Percentiles rank a stretch among this genome's conserved stretches.
phyloP scores from a whole-genome alignment of 2,329 filamentous ascomycete species.

The Aspergillus quadrilineatus region DNA sequence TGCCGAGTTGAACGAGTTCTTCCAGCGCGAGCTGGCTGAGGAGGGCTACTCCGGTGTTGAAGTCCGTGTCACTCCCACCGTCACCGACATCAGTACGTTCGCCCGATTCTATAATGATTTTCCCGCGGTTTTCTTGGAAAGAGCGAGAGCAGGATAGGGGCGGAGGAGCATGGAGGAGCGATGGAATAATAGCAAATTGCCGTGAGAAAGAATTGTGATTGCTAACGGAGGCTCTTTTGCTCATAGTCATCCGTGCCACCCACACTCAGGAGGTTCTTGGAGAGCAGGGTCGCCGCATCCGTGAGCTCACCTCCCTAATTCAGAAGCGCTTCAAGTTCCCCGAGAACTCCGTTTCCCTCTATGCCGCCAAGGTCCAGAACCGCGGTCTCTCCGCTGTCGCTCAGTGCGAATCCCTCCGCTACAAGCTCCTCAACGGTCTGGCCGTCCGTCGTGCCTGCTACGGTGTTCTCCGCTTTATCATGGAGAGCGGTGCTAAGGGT shows the following conservation, averaged over 20 bases:
- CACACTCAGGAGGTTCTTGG: slow-evolving; percentile 99
- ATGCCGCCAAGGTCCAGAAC: slow-evolving; percentile 99
- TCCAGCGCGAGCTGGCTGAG: slow-evolving; percentile 99
- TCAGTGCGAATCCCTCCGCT: slow-evolving; percentile 99
- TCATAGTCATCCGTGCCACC: slow-evolving; percentile 88
- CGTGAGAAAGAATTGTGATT: slow-evolving; percentile 19
- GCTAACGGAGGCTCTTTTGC: slow-evolving; percentile 35
- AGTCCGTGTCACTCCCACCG: slow-evolving; percentile 98
- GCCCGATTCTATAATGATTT: slow-evolving; percentile 20
- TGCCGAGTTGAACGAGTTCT: slow-evolving; percentile 99
- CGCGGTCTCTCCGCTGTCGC: slow-evolving; percentile 99
- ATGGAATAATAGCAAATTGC: slow-evolving; percentile 7
- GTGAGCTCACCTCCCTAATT: slow-evolving; percentile 99
- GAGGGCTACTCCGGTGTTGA: slow-evolving; percentile 99
- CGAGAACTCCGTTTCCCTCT: slow-evolving; percentile 99
- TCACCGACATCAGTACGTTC: slow-evolving; percentile 88
- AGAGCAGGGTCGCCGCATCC: slow-evolving; percentile 99
- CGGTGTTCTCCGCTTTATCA: slow-evolving; percentile 99
- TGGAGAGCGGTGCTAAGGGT: slow-evolving; percentile 99
- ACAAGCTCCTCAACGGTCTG: slow-evolving; percentile 99
- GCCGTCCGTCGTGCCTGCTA: slow-evolving; percentile 99
- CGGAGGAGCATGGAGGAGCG: not conserved
- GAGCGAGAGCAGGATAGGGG: slow-evolving; percentile 14
- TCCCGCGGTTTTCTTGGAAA: slow-evolving; percentile 13
- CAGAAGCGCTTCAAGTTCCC: slow-evolving; percentile 99